Conservation (phyloP, 2,329 filamentous ascomycete genomes). For the Aspergillus thermomutatus region DNA sequence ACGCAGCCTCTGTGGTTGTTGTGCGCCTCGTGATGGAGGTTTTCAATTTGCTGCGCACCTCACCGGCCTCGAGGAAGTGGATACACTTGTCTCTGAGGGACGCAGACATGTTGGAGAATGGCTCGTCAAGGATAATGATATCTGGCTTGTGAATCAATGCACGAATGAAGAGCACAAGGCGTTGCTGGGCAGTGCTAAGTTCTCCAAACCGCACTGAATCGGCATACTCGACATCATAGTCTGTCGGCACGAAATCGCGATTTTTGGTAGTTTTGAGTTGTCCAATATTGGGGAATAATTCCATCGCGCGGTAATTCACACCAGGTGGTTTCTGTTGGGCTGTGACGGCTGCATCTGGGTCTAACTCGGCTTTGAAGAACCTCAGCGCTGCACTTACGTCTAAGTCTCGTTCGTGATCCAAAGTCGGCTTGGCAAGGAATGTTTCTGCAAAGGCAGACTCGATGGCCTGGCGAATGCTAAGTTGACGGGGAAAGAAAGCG, state of each 20-base stretch:
- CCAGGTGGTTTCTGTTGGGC: slow-evolving; percentile 13
- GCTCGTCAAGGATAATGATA: slow-evolving; percentile 80
- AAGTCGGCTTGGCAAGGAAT: slow-evolving; percentile 66
- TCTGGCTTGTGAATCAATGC: slow-evolving; percentile 77
- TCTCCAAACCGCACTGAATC: slow-evolving; percentile 74
- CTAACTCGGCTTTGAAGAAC: slow-evolving; percentile 79
- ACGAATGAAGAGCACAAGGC: slow-evolving; percentile 78
- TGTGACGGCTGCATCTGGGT: slow-evolving; percentile 45
- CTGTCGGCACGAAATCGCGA: slow-evolving; percentile 10
- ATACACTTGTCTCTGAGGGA: slow-evolving; percentile 82
- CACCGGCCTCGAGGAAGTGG: slow-evolving; percentile 68
- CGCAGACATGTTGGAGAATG: slow-evolving; percentile 82
- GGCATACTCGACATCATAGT: slow-evolving; percentile 59
- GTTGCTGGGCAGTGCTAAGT: slow-evolving; percentile 54
- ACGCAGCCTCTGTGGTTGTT: slow-evolving; percentile 3
- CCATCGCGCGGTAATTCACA: not conserved
- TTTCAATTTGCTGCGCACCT: slow-evolving; percentile 44
- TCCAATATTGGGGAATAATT: slow-evolving; percentile 19
- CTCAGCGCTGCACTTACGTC: slow-evolving; percentile 67
- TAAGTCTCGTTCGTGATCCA: slow-evolving; percentile 55
- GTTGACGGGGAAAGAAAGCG: slow-evolving; percentile 77
- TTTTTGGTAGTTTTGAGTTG: not conserved
- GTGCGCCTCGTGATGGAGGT: slow-evolving; percentile 17
- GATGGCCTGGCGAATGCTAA: slow-evolving; percentile 70
- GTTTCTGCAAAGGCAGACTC: slow-evolving; percentile 91